Conservation (phyloP, 139 green algal species). For the Volvox africanus region DNA sequence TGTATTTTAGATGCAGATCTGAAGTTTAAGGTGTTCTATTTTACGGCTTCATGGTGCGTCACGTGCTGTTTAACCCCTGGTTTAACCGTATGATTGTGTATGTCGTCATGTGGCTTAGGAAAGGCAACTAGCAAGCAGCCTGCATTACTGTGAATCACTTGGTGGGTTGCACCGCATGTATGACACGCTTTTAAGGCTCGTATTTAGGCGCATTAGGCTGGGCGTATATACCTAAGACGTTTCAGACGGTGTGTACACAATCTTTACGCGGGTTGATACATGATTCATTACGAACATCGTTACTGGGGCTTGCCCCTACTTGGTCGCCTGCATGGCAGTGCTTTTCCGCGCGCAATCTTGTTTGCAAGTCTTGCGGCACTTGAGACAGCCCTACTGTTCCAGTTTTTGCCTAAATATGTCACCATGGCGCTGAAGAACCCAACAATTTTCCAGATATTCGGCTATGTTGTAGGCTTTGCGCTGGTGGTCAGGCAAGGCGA, state of each 20-base stretch:
- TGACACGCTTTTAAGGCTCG: neutral
- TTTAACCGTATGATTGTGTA: neutral
- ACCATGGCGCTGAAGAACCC: neutral
- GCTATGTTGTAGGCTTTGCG: slow-evolving; percentile 32
- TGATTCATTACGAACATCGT: slow-evolving; percentile 28
- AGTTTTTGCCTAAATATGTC: neutral
- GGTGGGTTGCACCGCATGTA: neutral
- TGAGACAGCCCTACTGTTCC: neutral
- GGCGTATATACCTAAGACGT: neutral
- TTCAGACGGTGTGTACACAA: neutral
- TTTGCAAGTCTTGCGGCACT: slow-evolving; percentile 4
- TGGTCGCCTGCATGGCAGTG: neutral
- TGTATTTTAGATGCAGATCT: neutral
- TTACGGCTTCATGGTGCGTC: neutral
- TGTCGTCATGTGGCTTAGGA: neutral
- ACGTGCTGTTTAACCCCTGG: neutral
- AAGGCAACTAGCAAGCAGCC: neutral
- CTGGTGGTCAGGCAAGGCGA: slow-evolving; percentile 26
- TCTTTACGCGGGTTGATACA: neutral
- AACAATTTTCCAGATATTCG: slow-evolving; percentile 41
- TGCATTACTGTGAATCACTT: neutral
- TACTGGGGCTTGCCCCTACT: slow-evolving; percentile 25
- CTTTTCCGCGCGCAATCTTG: slow-evolving; percentile 15
- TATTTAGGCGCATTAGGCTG: neutral
- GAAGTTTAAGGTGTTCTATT: neutral